Conservation (phyloP, 805 yeast species). For the Lipomyces mesembrius region DNA sequence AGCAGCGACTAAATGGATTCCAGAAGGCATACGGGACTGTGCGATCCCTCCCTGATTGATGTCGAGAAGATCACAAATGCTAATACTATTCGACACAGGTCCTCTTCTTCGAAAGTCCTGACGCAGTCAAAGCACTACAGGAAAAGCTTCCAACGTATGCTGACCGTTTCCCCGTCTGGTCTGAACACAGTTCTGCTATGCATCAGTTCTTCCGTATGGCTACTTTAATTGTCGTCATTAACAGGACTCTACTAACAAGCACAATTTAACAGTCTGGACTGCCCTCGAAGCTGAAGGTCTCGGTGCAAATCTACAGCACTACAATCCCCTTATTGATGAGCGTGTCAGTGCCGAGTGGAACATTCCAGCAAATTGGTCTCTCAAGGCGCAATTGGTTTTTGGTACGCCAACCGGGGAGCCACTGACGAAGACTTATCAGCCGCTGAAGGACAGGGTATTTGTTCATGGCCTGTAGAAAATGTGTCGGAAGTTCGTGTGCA, state of each 20-base stretch:
- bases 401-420: slow-evolving; percentile 52
- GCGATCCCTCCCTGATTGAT: neutral
- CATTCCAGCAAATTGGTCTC: slow-evolving; percentile 52
- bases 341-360: slow-evolving; percentile 48
- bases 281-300: slow-evolving; percentile 53
- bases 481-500: neutral
- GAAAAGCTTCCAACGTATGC: slow-evolving; percentile 52
- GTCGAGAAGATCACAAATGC: slow-evolving; percentile 16
- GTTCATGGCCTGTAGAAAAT: neutral
- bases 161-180: slow-evolving; percentile 55
- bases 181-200: slow-evolving; percentile 49
- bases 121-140: slow-evolving; percentile 50
- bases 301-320: slow-evolving; percentile 61
- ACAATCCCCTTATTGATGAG: slow-evolving; percentile 52
- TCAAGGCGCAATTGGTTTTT: slow-evolving; percentile 57
- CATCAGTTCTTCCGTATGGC: neutral
- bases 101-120: slow-evolving; percentile 53
- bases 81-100: neutral
- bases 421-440: slow-evolving; percentile 51
- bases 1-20: slow-evolving; percentile 51
- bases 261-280: slow-evolving; percentile 53
- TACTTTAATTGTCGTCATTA: neutral
- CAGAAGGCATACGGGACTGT: slow-evolving; percentile 57
- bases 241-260: slow-evolving; percentile 42
- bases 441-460: slow-evolving; percentile 45